These are phyloP conservation scores for Hyaloraphidium curvatum DNA, from an alignment of 192 early-diverging fungal species.

Conservation along the genomic window DNA sequence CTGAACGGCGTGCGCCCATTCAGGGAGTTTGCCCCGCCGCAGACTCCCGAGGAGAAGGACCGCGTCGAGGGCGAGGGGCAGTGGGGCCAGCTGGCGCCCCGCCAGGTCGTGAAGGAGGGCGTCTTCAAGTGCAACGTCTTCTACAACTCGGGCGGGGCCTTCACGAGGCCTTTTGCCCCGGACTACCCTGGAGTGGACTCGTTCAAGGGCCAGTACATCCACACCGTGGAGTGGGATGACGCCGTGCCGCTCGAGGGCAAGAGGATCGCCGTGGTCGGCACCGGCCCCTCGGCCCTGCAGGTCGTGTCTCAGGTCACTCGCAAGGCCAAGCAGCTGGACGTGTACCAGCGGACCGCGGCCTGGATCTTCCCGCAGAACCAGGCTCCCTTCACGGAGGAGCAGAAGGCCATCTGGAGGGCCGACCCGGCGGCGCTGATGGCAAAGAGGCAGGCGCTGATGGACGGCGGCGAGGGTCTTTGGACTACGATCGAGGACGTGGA, in stretches of 20 bases:
- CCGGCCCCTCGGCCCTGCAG: not conserved
- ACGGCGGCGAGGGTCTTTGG: not conserved
- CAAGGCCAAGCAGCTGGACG: not conserved
- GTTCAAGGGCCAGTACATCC: conserved; percentile 10
- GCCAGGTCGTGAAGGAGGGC: not conserved
- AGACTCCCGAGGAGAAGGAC: not conserved
- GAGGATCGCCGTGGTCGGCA: conserved; percentile 23
- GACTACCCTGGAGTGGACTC: not conserved
- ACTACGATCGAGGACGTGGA: not conserved
- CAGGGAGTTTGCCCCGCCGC: not conserved
- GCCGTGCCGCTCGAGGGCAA: conserved; percentile 23
- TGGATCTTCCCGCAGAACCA: not conserved
- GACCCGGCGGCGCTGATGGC: not conserved
- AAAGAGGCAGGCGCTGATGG: not conserved
- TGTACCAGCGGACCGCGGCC: not conserved
- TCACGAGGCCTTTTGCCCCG: not conserved
- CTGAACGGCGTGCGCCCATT: too few species aligned
- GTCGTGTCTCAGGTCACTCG: not conserved
- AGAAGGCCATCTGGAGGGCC: not conserved
- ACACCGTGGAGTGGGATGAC: conserved; percentile 33
- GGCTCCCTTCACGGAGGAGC: not conserved
- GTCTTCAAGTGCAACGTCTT: not conserved
- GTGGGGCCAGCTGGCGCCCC: not conserved
- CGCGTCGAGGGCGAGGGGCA: not conserved
- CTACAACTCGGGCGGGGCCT: not conserved